These are phyloP conservation scores for Danielozyma ontarioensis DNA, from an alignment of 805 yeast genomes.

Conservation along the genomic window DNA sequence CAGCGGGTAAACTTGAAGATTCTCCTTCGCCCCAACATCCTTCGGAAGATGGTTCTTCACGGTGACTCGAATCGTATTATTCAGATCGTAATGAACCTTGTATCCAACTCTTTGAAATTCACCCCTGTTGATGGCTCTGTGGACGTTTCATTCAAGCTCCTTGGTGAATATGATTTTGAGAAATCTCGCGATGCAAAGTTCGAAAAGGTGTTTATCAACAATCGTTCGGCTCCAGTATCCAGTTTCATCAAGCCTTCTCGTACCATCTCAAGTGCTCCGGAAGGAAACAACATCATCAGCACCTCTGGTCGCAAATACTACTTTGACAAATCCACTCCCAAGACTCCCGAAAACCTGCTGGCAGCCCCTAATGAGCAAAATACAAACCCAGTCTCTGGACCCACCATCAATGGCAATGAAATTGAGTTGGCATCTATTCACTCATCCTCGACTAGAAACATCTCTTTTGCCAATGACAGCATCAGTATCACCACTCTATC, in stretches of 20 bases:
- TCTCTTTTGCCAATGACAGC: constrained; percentile 17
- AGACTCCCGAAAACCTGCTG: too few species aligned
- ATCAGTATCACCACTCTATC: constrained; percentile 29
- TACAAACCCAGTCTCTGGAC: too few species aligned
- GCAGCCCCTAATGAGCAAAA: too few species aligned
- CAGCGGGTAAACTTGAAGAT: constrained; percentile 67
- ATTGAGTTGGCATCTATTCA: not conserved
- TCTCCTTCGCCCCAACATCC: constrained; percentile 54
- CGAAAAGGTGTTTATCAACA: not conserved
- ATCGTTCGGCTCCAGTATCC: constrained; percentile 5
- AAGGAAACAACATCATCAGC: not conserved
- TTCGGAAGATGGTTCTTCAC: constrained; percentile 59
- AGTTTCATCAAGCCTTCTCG: not conserved
- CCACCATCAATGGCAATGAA: too few species aligned
- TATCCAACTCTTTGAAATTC: constrained; percentile 85
- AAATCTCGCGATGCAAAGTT: not conserved
- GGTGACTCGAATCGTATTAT: constrained; percentile 90
- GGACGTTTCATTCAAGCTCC: constrained; percentile 51
- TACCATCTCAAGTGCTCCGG: not conserved
- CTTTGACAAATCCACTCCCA: not conserved
- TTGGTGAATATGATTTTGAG: constrained; percentile 61
- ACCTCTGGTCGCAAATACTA: not conserved
- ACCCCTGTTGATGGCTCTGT: constrained; percentile 88
- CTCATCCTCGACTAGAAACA: too few species aligned
- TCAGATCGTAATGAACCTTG: constrained; percentile 89